A percentile compares a stretch with the other conserved stretches of the same genome.
Evolutionary conservation across 2,329 filamentous ascomycete species (phyloP).

Genomic region (Aureobasidium leucospermi): DNA sequence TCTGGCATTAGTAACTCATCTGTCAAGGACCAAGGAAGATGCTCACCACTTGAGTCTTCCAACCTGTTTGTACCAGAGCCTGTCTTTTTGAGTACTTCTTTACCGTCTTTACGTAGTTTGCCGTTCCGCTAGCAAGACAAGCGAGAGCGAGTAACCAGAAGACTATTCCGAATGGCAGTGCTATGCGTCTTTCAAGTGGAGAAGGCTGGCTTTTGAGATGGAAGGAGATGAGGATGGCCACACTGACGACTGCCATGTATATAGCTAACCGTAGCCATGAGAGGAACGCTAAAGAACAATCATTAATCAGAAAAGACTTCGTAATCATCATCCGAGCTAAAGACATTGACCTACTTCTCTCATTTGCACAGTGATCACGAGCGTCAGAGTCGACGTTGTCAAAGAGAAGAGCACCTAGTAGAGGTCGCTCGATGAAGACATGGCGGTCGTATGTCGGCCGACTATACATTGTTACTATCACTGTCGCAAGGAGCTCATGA

Average conservation of each 20-base stretch:
- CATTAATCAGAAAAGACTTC: not conserved
- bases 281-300: slow-evolving; percentile 55
- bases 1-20: not conserved
- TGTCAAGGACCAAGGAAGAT: not conserved
- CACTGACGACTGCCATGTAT: slow-evolving; percentile 82
- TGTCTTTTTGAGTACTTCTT: slow-evolving; percentile 70
- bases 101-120: slow-evolving; percentile 79
- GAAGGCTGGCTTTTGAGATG: slow-evolving; percentile 72
- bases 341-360: slow-evolving; percentile 47
- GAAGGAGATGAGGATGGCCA: slow-evolving; percentile 89
- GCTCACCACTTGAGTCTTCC: slow-evolving; percentile 76
- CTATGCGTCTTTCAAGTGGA: slow-evolving; percentile 63
- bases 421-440: slow-evolving; percentile 54
- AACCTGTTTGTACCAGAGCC: slow-evolving; percentile 86
- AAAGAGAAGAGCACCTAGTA: slow-evolving; percentile 62
- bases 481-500: not conserved
- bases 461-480: not conserved
- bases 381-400: slow-evolving; percentile 69
- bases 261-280: slow-evolving; percentile 84
- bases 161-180: slow-evolving; percentile 73
- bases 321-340: not conserved
- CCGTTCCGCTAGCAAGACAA: slow-evolving; percentile 70
- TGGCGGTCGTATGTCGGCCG: slow-evolving; percentile 27
- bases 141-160: slow-evolving; percentile 79
- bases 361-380: slow-evolving; percentile 71